Evolutionary conservation across 139 green algal genomes (phyloP), one percentile per base, ranked within the genome.

Genomic region (Ulvella scutata): DNA sequence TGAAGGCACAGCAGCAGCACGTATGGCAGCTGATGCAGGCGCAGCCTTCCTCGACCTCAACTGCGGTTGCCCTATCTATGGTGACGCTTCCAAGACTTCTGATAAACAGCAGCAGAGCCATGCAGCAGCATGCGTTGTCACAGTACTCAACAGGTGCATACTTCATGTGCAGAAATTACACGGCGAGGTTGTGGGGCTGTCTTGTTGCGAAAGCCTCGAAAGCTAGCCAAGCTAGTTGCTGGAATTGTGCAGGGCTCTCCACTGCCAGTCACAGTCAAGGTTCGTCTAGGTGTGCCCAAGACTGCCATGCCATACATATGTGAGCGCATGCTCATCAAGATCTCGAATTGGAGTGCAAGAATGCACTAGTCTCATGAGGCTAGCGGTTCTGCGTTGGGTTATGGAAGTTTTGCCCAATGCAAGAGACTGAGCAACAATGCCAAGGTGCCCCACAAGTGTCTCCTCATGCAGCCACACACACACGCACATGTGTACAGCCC

Each of bases 201-300:
- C 1, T 81, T 97, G 83, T 79, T 96, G 43, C 82, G 87, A 31
- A 94, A 91, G 75, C 91, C 92, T 0, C 76, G 62, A 2, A 92
- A 93, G 79, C 85, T 97, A 43, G 87, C 85, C 29, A 81, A 83
- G 43, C 80, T 97, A 75, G 88, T 96, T 21, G 61, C 86, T 2
- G 89, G 87, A 33, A 92, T 96, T 4, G 88, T 81, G 7, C 62
- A 72, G 4, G 81, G 77, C 26, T 82, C 75, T 7, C 75, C 82
- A 28, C 78, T 96, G 36, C 92, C 92, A 7, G 77, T 97, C 3
- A 96, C 90, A 0, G 89, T 97, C 43, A 96, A 96, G 72, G 83
- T 92, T 35, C 9, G 28, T n/a, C 26, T 23, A 40, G 26, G 9
- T 74, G 29, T 37, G 29, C 62, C 35, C 7, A 4, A 3, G 17